These are phyloP conservation scores for Penicillium glabrum DNA, from an alignment of 2,329 filamentous ascomycete genomes.

Conservation along the genomic window DNA sequence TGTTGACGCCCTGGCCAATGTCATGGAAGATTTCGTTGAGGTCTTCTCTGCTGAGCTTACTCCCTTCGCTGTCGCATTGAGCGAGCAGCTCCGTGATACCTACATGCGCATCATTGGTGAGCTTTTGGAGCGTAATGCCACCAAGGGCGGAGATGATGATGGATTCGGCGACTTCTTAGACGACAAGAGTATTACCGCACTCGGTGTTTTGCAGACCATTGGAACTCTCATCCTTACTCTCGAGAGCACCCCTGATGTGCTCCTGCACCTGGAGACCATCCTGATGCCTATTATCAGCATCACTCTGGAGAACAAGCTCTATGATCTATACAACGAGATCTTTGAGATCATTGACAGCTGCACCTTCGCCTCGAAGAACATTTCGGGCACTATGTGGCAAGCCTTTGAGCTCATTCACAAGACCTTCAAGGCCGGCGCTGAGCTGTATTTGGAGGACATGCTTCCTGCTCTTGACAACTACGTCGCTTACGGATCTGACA, in stretches of 20 bases:
- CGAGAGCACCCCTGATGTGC: conserved; percentile 93
- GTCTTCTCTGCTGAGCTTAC: conserved; percentile 97
- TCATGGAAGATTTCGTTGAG: conserved; percentile 99
- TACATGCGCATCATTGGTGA: conserved; percentile 93
- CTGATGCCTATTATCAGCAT: conserved; percentile 96
- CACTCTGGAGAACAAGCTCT: conserved; percentile 96
- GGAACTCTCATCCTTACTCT: conserved; percentile 94
- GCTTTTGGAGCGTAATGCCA: conserved; percentile 78
- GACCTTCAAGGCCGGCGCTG: conserved; percentile 94
- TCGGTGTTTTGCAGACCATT: conserved; percentile 95
- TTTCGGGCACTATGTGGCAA: conserved; percentile 97
- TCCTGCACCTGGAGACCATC: conserved; percentile 90
- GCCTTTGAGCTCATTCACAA: conserved; percentile 95
- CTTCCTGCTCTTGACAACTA: conserved; percentile 97
- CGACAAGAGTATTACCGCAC: conserved; percentile 96
- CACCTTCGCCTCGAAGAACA: conserved; percentile 94
- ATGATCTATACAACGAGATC: conserved; percentile 95
- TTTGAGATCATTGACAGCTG: conserved; percentile 99
- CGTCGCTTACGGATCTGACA: conserved; percentile 83
- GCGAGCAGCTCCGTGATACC: conserved; percentile 92
- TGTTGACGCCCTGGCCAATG: conserved; percentile 93
- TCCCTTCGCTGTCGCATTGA: conserved; percentile 92
- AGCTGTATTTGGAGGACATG: conserved; percentile 98
- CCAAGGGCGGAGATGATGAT: conserved; percentile 73
- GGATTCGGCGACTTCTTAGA: conserved; percentile 88